Evolutionary conservation across 1,284 basidiomycete species (phyloP), one percentile per base, ranked within the genome.

Genomic region (Pterulicium gracile): DNA sequence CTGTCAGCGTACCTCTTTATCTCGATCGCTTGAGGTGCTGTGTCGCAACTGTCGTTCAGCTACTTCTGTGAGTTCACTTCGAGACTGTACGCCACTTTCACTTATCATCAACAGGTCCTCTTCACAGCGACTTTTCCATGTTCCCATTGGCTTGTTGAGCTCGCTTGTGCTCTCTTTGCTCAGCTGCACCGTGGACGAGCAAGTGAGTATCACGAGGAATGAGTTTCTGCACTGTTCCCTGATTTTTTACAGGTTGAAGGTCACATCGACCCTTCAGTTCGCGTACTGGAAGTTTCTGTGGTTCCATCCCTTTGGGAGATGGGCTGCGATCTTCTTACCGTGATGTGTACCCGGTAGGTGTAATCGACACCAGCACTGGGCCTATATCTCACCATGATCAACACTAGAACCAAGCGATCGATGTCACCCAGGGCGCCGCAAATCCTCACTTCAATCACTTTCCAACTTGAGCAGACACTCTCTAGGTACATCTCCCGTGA

Each of bases 391-490:
- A 45, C 21, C 48, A 4, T 47, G 21, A n/a, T 41, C 51, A n/a
- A 42, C 17, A 36, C 34, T 48, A 88, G 85, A 45, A 58, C 67
- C 7, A 61, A 63, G 12, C 65, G 68, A 42, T 69, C 73, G 49
- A 55, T 88, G 15, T 68, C 70, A 4, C 73, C 83, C 0, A 66
- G 81, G 51, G 42, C 67, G 0, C 59, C 73, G 13, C 70, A 63
- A 39, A 48, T 88, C 12, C 54, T 75, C 7, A 67, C 68, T 21
- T 63, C 69, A 35, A 56, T 88, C 13, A 61, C 68, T 1, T 75
- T 69, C 54, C 82, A 79, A 47, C 62, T 88, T 1, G 86, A 88
- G 57, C 72, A 73, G 49, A 61, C 64, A 14, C 60, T 61, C 22
- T 58, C 66, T 7, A 44, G 65, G 83, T 85, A 58, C 55, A 77